Percentiles rank a stretch among this genome's conserved stretches.
Conservation (phyloP, 2,329 filamentous ascomycete species). For the Fusarium concolor region DNA sequence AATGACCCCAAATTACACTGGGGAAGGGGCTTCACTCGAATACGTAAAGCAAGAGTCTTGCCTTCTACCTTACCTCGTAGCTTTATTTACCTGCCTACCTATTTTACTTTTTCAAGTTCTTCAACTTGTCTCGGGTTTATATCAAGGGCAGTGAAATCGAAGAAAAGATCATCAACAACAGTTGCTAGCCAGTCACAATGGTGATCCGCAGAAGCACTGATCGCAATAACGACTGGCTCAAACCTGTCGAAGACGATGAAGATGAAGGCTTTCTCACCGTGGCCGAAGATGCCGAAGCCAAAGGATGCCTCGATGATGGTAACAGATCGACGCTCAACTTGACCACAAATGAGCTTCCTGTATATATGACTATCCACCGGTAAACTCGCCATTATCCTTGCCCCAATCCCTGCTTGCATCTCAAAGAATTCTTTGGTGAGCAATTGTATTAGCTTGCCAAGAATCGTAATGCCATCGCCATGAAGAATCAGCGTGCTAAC, state of each 20-base stretch:
- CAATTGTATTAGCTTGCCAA: conserved; percentile 1
- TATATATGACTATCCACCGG: conserved; percentile 49
- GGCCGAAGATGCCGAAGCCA: conserved; percentile 43
- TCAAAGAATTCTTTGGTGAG: background rate
- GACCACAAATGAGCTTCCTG: conserved; percentile 37
- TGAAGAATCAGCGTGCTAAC: conserved; percentile 38
- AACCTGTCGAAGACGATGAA: conserved; percentile 43
- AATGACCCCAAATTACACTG: conserved; percentile 30
- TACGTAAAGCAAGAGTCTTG: conserved; percentile 24
- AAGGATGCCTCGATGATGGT: conserved; percentile 44
- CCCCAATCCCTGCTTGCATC: conserved; percentile 8
- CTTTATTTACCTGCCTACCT: background rate
- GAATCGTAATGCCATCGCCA: background rate
- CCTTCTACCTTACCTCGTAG: conserved; percentile 5
- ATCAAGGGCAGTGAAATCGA: background rate
- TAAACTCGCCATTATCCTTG: conserved; percentile 32
- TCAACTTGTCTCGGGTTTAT: conserved; percentile 8
- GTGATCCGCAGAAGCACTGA: conserved; percentile 39
- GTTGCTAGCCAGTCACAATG: conserved; percentile 13
- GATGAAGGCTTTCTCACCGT: conserved; percentile 43
- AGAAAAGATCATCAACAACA: background rate
- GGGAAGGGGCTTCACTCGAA: conserved; percentile 15
- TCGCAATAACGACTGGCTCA: conserved; percentile 41
- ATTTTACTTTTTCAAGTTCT: background rate
- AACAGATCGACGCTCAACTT: conserved; percentile 42